Evolutionary conservation across 257 asterid genomes (phyloP), one percentile per base, ranked within the genome.

Genomic region (Leonotis leonurus): DNA sequence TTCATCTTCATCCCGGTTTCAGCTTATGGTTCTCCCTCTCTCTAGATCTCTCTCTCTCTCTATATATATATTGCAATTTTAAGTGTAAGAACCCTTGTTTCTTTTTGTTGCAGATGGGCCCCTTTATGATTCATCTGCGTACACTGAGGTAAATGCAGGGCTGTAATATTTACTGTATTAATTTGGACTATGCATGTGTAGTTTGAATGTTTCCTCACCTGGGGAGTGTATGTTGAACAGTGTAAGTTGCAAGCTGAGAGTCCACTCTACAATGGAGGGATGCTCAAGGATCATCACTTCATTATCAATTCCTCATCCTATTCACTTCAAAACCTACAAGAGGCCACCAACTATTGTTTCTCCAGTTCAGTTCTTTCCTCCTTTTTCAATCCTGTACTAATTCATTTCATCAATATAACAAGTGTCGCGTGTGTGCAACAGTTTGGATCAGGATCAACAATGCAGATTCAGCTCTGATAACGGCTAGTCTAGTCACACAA

Each of bases 81-180:
- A 5, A 56, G n/a, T 10, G 4, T 18, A 3, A 20, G 3, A 37
- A 36, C 14, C 44, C 20, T 11, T 7, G 11, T 11, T 65, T 53
- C 43, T 30, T 53, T 18, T 70, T 55, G 27, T 61, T 83, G 86
- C 91, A 85, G 95, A 85, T 72, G 96, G 95, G 74, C 90, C 85
- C 36, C 80, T 78, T 0, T 90, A 87, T 61, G 97, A 90, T 73
- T 87, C 93, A 14, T 75, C 89, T 2, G 97, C 96, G 20, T 81
- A 81, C 60, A 65, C 95, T 1, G 77, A 85, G 94, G 91, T 84
- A 67, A 2, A 27, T 17, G 39, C 48, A 27, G 24, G 13, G 44
- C 22, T 60, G 1, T n/a, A n/a, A n/a, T n/a, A n/a, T n/a, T n/a
- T n/a, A n/a, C n/a, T n/a, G n/a, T n/a, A n/a, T n/a, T n/a, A n/a